Evolutionary conservation across 768 basidiomycete species (phyloP).

Genomic region (Obba rivulosa): DNA sequence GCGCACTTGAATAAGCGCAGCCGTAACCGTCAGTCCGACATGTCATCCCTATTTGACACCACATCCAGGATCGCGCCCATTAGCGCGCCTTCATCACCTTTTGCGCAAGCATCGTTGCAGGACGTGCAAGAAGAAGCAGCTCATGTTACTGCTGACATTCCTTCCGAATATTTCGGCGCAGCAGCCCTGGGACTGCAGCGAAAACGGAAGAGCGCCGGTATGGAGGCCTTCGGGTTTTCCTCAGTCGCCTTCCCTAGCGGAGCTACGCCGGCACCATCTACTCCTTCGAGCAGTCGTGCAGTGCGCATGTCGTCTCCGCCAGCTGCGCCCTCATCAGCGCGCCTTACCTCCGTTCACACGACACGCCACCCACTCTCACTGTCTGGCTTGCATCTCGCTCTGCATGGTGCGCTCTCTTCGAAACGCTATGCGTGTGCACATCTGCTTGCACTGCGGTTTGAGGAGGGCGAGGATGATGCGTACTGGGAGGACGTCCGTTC

Average conservation of each 20-base stretch:
- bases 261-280: conserved; percentile 13
- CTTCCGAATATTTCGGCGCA: conserved; percentile 44
- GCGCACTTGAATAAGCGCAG: conserved; percentile 35
- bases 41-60: conserved; percentile 40
- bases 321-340: conserved; percentile 35
- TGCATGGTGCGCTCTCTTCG: conserved; percentile 64
- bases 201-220: conserved; percentile 41
- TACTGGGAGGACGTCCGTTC: conserved; percentile 86
- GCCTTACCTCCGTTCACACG: conserved; percentile 57
- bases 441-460: conserved; percentile 72
- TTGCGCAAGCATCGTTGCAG: conserved; percentile 18
- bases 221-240: conserved; percentile 40
- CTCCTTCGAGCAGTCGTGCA: conserved; percentile 5
- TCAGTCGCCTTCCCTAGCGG: conserved; percentile 14
- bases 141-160: neutral
- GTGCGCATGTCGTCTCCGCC: conserved; percentile 9
- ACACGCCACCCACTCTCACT: conserved; percentile 63
- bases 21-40: conserved; percentile 49
- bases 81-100: conserved; percentile 38
- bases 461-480: conserved; percentile 56
- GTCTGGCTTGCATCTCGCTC: conserved; percentile 51
- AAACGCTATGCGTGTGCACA: conserved; percentile 78
- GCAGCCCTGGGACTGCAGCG: conserved; percentile 60
- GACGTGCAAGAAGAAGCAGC: conserved; percentile 37
- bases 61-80: conserved; percentile 22